A percentile compares a stretch with the other conserved stretches of the same genome.
phyloP scores from a whole-genome alignment of 306 rosid genomes.

The Fragaria iinumae region DNA sequence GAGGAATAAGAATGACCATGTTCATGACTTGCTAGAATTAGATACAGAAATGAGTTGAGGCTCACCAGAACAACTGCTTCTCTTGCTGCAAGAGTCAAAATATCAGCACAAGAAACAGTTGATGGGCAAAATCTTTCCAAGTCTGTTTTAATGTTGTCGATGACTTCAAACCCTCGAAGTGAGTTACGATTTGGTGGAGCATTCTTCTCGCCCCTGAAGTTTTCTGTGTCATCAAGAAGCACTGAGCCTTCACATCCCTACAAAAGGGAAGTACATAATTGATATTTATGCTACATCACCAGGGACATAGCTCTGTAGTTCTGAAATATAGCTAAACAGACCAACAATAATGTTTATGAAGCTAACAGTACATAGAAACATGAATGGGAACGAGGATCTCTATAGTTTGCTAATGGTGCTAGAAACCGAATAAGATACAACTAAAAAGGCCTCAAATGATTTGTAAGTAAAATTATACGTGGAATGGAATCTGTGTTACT shows the following conservation, averaged over 20 bases:
- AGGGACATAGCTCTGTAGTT: background rate
- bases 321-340: background rate
- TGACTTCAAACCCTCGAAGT: constrained; percentile 60
- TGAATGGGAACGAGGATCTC: background rate
- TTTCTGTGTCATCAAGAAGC: constrained; percentile 55
- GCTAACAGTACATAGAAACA: background rate
- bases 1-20: background rate
- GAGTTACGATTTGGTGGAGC: constrained; percentile 54
- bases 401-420: background rate
- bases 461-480: background rate
- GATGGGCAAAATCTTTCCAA: constrained; percentile 52
- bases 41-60: background rate
- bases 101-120: constrained; percentile 69
- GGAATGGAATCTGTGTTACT: background rate
- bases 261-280: background rate
- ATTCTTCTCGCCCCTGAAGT: constrained; percentile 53
- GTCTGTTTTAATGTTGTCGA: constrained; percentile 54
- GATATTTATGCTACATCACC: background rate
- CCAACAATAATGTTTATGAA: background rate
- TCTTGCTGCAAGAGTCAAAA: constrained; percentile 60
- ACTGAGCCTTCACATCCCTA: constrained; percentile 83
- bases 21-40: background rate
- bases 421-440: background rate
- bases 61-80: constrained; percentile 55
- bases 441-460: background rate